A percentile compares a stretch with the other conserved stretches of the same genome.
Conservation (phyloP, 2,329 filamentous ascomycete genomes). For the Delphinella strobiligena region DNA sequence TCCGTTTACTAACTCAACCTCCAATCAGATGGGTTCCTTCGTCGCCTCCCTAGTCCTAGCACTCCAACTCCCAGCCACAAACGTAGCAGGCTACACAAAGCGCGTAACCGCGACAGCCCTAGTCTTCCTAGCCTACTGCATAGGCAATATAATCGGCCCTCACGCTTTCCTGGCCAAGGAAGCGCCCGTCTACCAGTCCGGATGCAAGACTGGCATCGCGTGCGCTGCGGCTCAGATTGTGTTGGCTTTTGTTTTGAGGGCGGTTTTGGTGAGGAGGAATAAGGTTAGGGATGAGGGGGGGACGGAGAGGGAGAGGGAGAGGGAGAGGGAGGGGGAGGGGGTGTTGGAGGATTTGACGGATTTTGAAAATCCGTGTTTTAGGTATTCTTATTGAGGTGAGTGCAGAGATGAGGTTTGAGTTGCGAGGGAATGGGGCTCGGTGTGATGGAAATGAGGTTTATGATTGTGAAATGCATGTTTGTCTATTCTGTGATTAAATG, state of each 20-base stretch:
- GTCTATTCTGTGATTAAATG: neutral
- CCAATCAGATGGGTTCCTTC: conserved; percentile 24
- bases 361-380: conserved; percentile 22
- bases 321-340: conserved; percentile 18
- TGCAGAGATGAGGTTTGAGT: no score
- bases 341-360: conserved; percentile 26
- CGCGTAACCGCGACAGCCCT: conserved; percentile 34
- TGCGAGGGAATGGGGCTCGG: no score
- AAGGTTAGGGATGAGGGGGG: conserved; percentile 25
- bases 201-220: conserved; percentile 38
- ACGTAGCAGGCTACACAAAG: conserved; percentile 38
- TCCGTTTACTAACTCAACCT: neutral
- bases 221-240: conserved; percentile 33
- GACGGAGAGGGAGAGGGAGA: conserved; percentile 3
- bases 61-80: conserved; percentile 39
- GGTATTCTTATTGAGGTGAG: conserved; percentile 14
- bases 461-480: no score
- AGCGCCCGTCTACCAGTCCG: conserved; percentile 38
- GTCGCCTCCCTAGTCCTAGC: conserved; percentile 42
- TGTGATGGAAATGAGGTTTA: no score
- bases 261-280: conserved; percentile 26
- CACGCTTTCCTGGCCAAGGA: conserved; percentile 35
- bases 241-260: conserved; percentile 23
- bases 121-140: conserved; percentile 33
- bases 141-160: conserved; percentile 36